A percentile compares a stretch with the other conserved stretches of the same genome.
Evolutionary conservation across 176 grass and related monocot genomes (phyloP).

Genomic region (Carex pumila): DNA sequence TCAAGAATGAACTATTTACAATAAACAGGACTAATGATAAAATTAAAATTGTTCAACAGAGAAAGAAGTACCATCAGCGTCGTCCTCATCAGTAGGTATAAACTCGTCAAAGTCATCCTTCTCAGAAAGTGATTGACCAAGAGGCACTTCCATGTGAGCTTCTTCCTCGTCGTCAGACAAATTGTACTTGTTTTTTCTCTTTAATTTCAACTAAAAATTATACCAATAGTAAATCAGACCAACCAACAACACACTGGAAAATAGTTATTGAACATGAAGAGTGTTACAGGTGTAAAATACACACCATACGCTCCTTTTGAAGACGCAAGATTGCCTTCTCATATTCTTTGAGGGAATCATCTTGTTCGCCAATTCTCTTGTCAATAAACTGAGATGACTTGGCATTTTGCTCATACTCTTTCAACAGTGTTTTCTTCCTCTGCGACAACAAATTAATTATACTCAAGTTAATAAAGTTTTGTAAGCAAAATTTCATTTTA

Average conservation of each 20-base stretch:
- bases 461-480: neutral
- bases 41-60: neutral
- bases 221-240: neutral
- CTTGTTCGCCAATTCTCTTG: constrained; percentile 84
- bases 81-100: constrained; percentile 53
- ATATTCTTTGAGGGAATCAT: constrained; percentile 67
- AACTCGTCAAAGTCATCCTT: constrained; percentile 95
- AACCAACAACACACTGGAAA: neutral
- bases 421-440: constrained; percentile 92
- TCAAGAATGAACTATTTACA: neutral
- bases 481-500: neutral
- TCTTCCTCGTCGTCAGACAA: constrained; percentile 73
- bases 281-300: neutral
- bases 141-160: constrained; percentile 14
- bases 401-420: constrained; percentile 56
- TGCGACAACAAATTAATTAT: constrained; percentile 17
- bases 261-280: neutral
- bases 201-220: constrained; percentile 59
- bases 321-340: constrained; percentile 78
- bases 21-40: constrained; percentile 2
- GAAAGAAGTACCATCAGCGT: constrained; percentile 43
- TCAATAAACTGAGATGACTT: constrained; percentile 78
- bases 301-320: constrained; percentile 75
- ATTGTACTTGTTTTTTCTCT: constrained; percentile 81
- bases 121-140: constrained; percentile 16